Evolutionary conservation across 768 basidiomycete species (phyloP), one percentile per base, ranked within the genome.

Genomic region (Trametes maxima): DNA sequence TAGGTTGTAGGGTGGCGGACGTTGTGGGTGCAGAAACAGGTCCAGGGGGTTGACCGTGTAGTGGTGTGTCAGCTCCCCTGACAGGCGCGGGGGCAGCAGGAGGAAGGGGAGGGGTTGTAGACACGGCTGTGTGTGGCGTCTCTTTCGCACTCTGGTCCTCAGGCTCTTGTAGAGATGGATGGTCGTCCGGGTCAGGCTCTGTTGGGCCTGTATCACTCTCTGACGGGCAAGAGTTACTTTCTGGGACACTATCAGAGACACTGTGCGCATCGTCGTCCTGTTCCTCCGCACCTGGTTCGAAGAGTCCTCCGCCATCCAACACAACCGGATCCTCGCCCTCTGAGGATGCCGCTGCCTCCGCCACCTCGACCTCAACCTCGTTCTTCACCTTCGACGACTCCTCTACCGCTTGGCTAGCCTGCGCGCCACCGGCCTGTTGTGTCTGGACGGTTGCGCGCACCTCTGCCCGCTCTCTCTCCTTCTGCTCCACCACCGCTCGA

Each of bases 401-500:
- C 8, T 24, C n/a, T 4, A 11, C 12, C n/a, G 16, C 21, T 36
- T 3, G 21, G 21, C 13, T 7, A 7, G 52, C 13, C 21, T n/a
- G 43, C 5, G 16, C 17, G 5, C 11, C 35, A 21, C 19, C 33
- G 21, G 33, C 2, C 7, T 47, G 59, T n/a, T 33, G 28, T 22
- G 28, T 33, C 37, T 19, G 22, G 2, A 24, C 45, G 11, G 51
- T 36, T 13, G 46, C 36, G 16, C 14, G 36, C 45, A 25, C n/a
- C n/a, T 46, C 61, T 39, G 25, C 13, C 44, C 45, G 37, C 37
- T 53, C 56, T 16, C 28, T 24, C 47, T 46, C 57, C 47, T 64
- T 51, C 53, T 55, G 62, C 35, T 59, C 57, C 33, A 59, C 57
- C 44, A 64, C 57, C n/a, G 57, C 57, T 3, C 62, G 57, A 12